These are phyloP conservation scores for Epichloe gansuensis DNA, from an alignment of 2,329 filamentous ascomycete species.

Conservation along the genomic window DNA sequence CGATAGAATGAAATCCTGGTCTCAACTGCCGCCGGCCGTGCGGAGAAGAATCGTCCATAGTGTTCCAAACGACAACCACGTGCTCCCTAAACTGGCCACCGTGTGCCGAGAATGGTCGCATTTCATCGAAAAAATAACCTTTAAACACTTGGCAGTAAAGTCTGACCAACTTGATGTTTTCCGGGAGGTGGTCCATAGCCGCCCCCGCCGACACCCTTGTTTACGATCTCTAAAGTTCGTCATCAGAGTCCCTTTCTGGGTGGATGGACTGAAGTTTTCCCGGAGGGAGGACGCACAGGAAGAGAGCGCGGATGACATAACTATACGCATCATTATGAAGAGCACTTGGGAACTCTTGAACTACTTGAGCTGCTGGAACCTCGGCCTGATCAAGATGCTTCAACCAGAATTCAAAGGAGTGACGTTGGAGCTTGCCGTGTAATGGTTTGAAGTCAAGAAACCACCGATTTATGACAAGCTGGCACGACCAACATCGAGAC, in stretches of 20 bases:
- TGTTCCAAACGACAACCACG: not conserved
- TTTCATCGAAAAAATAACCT: not conserved
- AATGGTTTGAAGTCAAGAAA: not conserved
- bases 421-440: not conserved
- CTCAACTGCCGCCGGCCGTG: not conserved
- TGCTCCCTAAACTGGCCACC: not conserved
- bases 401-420: not conserved
- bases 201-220: not conserved
- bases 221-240: not conserved
- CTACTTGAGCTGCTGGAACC: not conserved
- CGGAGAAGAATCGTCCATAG: not conserved
- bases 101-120: not conserved
- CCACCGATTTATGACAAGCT: not conserved
- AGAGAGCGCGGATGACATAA: not conserved
- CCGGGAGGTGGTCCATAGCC: not conserved
- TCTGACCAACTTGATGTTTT: not conserved
- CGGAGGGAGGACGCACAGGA: not conserved
- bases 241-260: not conserved
- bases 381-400: not conserved
- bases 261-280: not conserved
- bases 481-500: not conserved
- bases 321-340: not conserved
- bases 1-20: not conserved
- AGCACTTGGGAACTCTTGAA: not conserved
- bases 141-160: not conserved